Base-by-base conservation (phyloP, 805 yeast species). In the Ogataea methylovora region DNA sequence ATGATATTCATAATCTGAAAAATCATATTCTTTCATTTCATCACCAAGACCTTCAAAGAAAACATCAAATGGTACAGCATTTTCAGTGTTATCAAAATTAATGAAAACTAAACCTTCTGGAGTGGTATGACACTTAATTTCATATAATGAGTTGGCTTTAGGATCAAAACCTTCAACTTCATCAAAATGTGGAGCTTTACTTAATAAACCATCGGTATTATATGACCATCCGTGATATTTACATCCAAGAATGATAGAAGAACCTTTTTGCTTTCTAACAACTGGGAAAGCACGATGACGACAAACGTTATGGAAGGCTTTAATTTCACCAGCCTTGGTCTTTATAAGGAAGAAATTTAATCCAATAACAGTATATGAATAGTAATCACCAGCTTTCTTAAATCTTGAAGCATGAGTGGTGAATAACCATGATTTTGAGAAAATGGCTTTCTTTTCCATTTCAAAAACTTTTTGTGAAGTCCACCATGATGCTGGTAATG, bases 401-500 rank as follows among this genome's bases (percentile, higher is more conserved):
- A 75, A 74, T 33, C 79, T 62, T n/a, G 68, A 61, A 8, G 63
- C 40, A 42, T 75, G 82, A 7, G 65, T 64, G 36, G 72, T 66
- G 52, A 55, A 74, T 33, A 75, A 48, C 82, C 82, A 75, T 19
- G 76, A 58, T 49, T 71, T 67, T 46, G 67, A 62, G 53, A 75
- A 75, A 39, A 75, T 63, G 12, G 80, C 67, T 45, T 78, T 61
- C 45, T 71, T 75, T 48, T 75, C 82, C 37, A 73, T 58, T 29
- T 75, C 79, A 46, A 69, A 70, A 30, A 75, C 69, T 39, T 70
- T 70, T 36, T 70, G 73, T 9, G 78, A 71, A 14, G 72, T 70
- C 79, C 79, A 75, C 81, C 81, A 75, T 14, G 78, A 70, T 9
- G 81, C 76, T 20, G 82, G 82, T 30, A 75, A 61, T 0, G 82